A percentile compares a stretch with the other conserved stretches of the same genome.
These are phyloP conservation scores for Fusarium metavorans DNA, from an alignment of 2,329 filamentous ascomycete species.

Conservation along the genomic window DNA sequence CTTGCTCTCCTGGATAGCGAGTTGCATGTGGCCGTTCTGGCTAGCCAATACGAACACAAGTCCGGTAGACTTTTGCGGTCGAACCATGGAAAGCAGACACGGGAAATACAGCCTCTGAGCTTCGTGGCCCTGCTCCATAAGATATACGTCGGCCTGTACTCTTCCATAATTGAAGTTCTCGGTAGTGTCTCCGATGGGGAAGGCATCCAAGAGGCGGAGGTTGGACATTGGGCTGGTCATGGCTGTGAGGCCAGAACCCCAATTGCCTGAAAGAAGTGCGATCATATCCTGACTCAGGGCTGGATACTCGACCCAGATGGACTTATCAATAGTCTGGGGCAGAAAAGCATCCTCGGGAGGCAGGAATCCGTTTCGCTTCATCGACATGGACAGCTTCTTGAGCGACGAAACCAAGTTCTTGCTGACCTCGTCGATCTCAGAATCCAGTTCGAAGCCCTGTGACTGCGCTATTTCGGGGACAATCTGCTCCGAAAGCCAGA, in stretches of 20 bases:
- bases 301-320: conserved; percentile 85
- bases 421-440: conserved; percentile 65
- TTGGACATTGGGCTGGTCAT: conserved; percentile 60
- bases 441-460: conserved; percentile 56
- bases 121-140: conserved; percentile 79
- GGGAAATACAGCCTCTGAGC: conserved; percentile 77
- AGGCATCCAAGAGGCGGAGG: conserved; percentile 71
- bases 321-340: conserved; percentile 83
- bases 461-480: conserved; percentile 62
- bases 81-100: conserved; percentile 80
- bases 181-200: conserved; percentile 81
- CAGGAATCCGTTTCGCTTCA: conserved; percentile 85
- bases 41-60: conserved; percentile 81
- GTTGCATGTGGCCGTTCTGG: conserved; percentile 81
- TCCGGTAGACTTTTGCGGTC: conserved; percentile 75
- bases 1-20: conserved; percentile 77
- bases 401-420: conserved; percentile 73
- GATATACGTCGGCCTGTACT: conserved; percentile 78
- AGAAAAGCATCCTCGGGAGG: conserved; percentile 76
- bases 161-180: conserved; percentile 84
- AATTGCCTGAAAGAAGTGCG: conserved; percentile 75
- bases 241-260: conserved; percentile 62
- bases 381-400: conserved; percentile 81
- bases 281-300: conserved; percentile 77
- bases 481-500: conserved; percentile 78